Evolutionary conservation across 176 grass and related monocot species (phyloP).

Genomic region (Triticum aestivum): DNA sequence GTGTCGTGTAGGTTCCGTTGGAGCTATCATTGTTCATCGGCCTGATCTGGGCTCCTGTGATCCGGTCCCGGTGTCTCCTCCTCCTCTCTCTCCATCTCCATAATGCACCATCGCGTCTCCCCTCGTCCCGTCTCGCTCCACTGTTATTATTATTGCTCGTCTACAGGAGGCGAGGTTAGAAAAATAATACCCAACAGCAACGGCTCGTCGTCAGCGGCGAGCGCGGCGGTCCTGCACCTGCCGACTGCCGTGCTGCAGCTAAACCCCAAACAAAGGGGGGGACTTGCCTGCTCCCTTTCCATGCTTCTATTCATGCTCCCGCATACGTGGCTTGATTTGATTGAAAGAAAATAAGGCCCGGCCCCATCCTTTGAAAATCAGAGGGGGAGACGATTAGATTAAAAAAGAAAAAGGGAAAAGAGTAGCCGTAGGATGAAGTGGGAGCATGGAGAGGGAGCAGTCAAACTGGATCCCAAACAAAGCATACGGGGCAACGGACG

Average conservation of each 20-base stretch:
- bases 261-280: neutral
- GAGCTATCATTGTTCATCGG: constrained; percentile 35
- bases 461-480: neutral
- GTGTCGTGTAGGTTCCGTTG: constrained; percentile 25
- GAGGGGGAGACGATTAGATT: too few relatives aligned
- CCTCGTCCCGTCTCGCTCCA: neutral
- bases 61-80: neutral
- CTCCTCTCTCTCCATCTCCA: neutral
- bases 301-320: too few relatives aligned
- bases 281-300: too few relatives aligned
- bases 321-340: too few relatives aligned
- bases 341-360: too few relatives aligned
- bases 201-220: neutral
- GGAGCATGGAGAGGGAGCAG: too few relatives aligned
- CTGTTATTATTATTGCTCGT: neutral
- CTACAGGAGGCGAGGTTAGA: constrained; percentile 6
- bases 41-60: neutral
- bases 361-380: too few relatives aligned
- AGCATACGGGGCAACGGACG: constrained; percentile 15
- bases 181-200: constrained; percentile 6
- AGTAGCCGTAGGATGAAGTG: too few relatives aligned
- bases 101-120: constrained; percentile 10
- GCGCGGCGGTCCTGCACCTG: constrained; percentile 6
- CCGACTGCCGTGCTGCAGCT: constrained; percentile 9
- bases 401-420: too few relatives aligned